Conservation (phyloP, 192 early-diverging fungal genomes). For the Phlyctochytrium arcticum region DNA sequence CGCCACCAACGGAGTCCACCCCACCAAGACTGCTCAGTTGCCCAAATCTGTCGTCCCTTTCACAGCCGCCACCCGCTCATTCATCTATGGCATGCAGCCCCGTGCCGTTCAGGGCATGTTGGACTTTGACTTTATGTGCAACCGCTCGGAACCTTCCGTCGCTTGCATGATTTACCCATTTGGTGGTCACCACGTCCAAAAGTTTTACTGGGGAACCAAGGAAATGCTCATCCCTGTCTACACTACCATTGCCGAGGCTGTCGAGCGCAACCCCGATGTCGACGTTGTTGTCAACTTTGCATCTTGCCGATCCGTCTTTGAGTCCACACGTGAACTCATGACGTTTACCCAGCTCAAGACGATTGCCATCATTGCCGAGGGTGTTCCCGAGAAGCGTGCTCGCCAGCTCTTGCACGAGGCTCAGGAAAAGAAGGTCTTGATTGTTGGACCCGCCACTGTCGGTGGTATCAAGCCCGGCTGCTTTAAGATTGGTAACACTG, state of each 20-base stretch:
- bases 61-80: slow-evolving; percentile 76
- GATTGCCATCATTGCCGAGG: slow-evolving; percentile 97
- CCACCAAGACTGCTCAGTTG: slow-evolving; percentile 31
- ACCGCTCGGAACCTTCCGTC: slow-evolving; percentile 84
- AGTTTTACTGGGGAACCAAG: slow-evolving; percentile 99
- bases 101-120: slow-evolving; percentile 99
- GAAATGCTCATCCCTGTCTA: slow-evolving; percentile 95
- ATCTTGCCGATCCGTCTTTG: slow-evolving; percentile 91
- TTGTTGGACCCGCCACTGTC: slow-evolving; percentile 97
- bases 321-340: slow-evolving; percentile 88
- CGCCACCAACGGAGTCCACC: slow-evolving; percentile 12
- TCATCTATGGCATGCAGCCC: slow-evolving; percentile 99
- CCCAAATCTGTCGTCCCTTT: slow-evolving; percentile 53
- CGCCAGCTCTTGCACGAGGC: slow-evolving; percentile 87
- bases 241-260: slow-evolving; percentile 80
- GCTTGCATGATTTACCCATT: slow-evolving; percentile 99
- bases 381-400: slow-evolving; percentile 95
- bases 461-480: slow-evolving; percentile 99
- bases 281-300: slow-evolving; percentile 98
- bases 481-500: slow-evolving; percentile 99
- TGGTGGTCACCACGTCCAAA: slow-evolving; percentile 97
- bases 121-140: slow-evolving; percentile 99
- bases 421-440: slow-evolving; percentile 69
- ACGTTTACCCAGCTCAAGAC: slow-evolving; percentile 82
- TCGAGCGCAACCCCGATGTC: slow-evolving; percentile 82